These are phyloP conservation scores for Cystoisospora suis DNA, from an alignment of 169 alveolate species.

Conservation along the genomic window DNA sequence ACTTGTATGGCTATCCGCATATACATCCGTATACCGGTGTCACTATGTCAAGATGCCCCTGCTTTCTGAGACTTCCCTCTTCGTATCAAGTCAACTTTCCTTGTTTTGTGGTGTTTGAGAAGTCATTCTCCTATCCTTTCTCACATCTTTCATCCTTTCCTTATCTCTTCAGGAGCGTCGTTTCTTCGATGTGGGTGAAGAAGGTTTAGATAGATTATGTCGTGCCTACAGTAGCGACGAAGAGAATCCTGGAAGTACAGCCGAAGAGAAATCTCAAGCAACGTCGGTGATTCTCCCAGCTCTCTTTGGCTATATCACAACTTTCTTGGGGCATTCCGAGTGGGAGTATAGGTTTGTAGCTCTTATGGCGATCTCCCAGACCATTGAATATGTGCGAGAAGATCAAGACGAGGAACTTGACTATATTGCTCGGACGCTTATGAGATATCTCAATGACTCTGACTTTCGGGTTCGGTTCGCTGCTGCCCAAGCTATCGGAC, in stretches of 20 bases:
- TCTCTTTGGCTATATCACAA: not conserved
- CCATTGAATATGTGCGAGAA: constrained; percentile 37
- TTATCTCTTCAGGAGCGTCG: constrained; percentile 63
- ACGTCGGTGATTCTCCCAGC: not conserved
- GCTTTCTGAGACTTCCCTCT: too few species aligned
- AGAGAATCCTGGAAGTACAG: not conserved
- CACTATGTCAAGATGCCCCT: too few species aligned
- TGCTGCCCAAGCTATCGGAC: constrained; percentile 92
- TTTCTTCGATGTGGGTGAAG: constrained; percentile 62
- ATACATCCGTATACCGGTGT: not conserved
- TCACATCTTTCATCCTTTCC: too few species aligned
- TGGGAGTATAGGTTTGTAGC: constrained; percentile 55
- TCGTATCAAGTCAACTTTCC: too few species aligned
- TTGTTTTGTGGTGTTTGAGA: not conserved
- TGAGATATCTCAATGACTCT: constrained; percentile 78
- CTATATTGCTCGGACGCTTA: constrained; percentile 4
- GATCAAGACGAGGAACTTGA: constrained; percentile 57
- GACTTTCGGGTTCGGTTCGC: constrained; percentile 91
- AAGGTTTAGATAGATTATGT: constrained; percentile 62
- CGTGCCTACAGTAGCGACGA: constrained; percentile 26
- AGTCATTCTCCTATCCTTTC: too few species aligned
- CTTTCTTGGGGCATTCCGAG: constrained; percentile 13
- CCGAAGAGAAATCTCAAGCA: constrained; percentile 3
- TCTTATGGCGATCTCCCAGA: constrained; percentile 52
- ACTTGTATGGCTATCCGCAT: not conserved